These are phyloP conservation scores for Mycena citricolor DNA, from an alignment of 1,284 basidiomycete species.

Conservation along the genomic window DNA sequence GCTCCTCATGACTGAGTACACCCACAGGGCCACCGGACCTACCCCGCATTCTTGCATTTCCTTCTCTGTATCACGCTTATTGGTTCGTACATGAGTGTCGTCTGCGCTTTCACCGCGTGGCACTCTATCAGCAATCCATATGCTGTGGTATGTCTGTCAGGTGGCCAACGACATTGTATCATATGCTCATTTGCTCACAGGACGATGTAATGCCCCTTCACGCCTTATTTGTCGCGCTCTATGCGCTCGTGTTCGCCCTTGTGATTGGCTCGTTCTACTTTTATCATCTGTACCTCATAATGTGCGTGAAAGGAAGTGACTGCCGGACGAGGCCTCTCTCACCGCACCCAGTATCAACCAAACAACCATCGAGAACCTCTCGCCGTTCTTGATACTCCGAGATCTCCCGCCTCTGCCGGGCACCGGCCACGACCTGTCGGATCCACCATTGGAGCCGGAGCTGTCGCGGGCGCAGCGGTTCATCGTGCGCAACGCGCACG, in stretches of 20 bases:
- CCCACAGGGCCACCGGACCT: constrained; percentile 76
- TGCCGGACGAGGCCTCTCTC: constrained; percentile 14
- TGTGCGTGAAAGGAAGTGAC: no score
- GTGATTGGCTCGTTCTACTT: constrained; percentile 74
- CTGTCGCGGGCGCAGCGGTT: constrained; percentile 69
- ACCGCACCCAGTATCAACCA: constrained; percentile 68
- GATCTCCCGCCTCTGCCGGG: constrained; percentile 61
- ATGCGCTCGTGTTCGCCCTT: constrained; percentile 62
- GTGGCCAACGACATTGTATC: no score
- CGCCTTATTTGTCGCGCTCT: constrained; percentile 63
- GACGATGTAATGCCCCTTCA: constrained; percentile 70
- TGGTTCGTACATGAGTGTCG: constrained; percentile 56
- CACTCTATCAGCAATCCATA: constrained; percentile 68
- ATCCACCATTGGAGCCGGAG: constrained; percentile 75
- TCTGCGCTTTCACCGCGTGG: constrained; percentile 59
- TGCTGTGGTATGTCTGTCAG: constrained; percentile 47
- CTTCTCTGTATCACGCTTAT: constrained; percentile 67
- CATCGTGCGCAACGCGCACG: constrained; percentile 67
- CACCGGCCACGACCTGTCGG: constrained; percentile 50
- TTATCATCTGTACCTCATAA: constrained; percentile 80
- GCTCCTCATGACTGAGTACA: constrained; percentile 3
- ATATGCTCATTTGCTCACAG: constrained; percentile 36
- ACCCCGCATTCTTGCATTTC: constrained; percentile 86
- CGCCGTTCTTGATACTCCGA: constrained; percentile 73
- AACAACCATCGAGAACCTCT: constrained; percentile 81